Percentiles rank a stretch among this genome's conserved stretches.
These are phyloP conservation scores for Pleodorina starrii DNA, from an alignment of 139 green algal species.

Conservation along the genomic window DNA sequence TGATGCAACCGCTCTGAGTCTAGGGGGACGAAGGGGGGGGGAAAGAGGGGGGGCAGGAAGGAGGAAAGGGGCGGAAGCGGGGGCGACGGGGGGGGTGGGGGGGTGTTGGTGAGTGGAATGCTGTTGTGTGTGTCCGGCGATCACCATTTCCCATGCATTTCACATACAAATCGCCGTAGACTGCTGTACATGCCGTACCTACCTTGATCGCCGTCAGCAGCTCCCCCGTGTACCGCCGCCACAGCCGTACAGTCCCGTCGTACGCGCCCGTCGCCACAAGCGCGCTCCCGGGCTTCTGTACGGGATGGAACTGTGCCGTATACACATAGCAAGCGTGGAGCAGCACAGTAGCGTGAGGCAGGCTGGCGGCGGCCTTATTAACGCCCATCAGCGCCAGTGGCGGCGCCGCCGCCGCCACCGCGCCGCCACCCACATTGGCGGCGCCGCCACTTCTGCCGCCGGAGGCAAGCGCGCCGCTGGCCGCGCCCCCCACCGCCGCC, in stretches of 20 bases:
- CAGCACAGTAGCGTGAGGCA: slow-evolving; percentile 50
- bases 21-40: neutral
- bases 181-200: neutral
- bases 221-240: slow-evolving; percentile 47
- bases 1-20: slow-evolving; percentile 53
- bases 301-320: slow-evolving; percentile 61
- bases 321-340: slow-evolving; percentile 65
- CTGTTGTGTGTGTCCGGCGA: too few species aligned
- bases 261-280: slow-evolving; percentile 43
- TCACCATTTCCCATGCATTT: too few species aligned
- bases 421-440: neutral
- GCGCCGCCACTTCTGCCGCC: neutral
- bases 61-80: too few species aligned
- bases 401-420: neutral
- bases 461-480: neutral
- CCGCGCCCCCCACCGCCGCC: neutral
- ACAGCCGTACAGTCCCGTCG: slow-evolving; percentile 48
- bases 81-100: too few species aligned
- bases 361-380: neutral
- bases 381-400: neutral
- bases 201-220: slow-evolving; percentile 52
- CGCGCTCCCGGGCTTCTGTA: slow-evolving; percentile 44
- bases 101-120: too few species aligned
- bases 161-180: too few species aligned
- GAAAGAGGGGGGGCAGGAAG: neutral